Evolutionary conservation across 2,329 filamentous ascomycete species (phyloP), one percentile per base, ranked within the genome.

Genomic region (Dactylellina leptospora): DNA sequence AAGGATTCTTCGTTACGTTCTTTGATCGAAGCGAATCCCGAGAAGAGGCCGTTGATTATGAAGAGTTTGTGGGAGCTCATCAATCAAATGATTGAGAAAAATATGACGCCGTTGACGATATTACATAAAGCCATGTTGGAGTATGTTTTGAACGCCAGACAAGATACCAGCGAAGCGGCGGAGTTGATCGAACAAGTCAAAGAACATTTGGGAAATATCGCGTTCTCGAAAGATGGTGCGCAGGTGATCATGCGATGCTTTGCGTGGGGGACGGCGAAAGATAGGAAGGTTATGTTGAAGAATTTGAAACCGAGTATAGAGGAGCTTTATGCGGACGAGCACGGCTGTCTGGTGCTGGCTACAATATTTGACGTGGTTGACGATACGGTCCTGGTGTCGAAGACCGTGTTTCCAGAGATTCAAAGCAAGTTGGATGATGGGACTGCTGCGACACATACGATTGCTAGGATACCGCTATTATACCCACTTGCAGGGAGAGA

Each of bases 121-220:
- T 86, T 99, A 18, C 96, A 99, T 80, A 95, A 97, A 78, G 95
- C 95, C 53, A 96, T 99, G 93, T 84, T 97, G 70, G 93, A 99
- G 79, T 99, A 97, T 81, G 97, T 93, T 81, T 82, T 92, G 58
- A 93, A 90, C 77, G 87, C 88, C 48, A 88, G 90, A 75, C 83
- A 86, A 3, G 92, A 90, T 2, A 91, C 88, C 45, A 87, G 91
- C 66, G 93, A 97, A 79, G 88, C 91, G 42, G 90, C 84, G 28
- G 92, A 96, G 76, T 97, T 96, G 78, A 82, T 96, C 66, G 93
- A 97, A 80, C 85, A 96, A 75, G 83, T 99, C 78, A 96, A 96
- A 82, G 91, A 91, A 40, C 93, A 99, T 75, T 91, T 96, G 78
- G 89, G 90, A 66, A 92, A 97, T 80, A 86, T 99, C 82, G 93